A percentile compares a stretch with the other conserved stretches of the same genome.
These are phyloP conservation scores for Cercospora sesami DNA, from an alignment of 2,329 filamentous ascomycete species.

Conservation along the genomic window DNA sequence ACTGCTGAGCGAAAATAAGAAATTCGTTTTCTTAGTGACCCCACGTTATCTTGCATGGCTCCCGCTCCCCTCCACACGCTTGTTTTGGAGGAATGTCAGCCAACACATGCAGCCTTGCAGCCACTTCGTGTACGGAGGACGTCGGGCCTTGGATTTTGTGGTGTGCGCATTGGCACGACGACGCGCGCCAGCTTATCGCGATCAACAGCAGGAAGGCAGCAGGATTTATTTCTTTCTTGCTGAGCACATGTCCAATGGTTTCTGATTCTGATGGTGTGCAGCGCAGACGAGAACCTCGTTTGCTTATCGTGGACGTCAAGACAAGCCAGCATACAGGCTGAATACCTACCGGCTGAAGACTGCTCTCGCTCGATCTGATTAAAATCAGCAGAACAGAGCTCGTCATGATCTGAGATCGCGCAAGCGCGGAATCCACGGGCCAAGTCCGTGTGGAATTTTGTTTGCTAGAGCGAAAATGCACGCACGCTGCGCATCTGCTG, in stretches of 20 bases:
- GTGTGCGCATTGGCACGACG: too few relatives aligned
- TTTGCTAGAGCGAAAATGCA: neutral
- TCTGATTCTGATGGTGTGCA: neutral
- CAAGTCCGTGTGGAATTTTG: neutral
- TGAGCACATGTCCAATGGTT: neutral
- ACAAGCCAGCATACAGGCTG: neutral
- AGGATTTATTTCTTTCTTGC: neutral
- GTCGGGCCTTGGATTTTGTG: neutral
- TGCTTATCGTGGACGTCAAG: neutral
- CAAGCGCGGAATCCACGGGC: neutral
- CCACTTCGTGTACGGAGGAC: neutral
- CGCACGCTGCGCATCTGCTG: neutral
- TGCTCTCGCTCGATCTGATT: neutral
- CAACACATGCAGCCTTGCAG: neutral
- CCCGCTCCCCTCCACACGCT: neutral
- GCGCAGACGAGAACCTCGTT: neutral
- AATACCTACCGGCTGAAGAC: neutral
- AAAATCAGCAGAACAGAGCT: neutral
- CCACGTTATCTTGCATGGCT: neutral
- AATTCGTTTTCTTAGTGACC: neutral
- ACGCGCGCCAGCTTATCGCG: neutral
- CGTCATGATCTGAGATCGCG: constrained; percentile 1
- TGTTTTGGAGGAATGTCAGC: neutral
- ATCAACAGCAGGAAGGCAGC: neutral
- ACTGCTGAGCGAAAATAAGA: neutral